Evolutionary conservation across 371 early-diverging fungal species (phyloP), one percentile per base, ranked within the genome.

Genomic region (Neoconidiobolus thromboides): DNA sequence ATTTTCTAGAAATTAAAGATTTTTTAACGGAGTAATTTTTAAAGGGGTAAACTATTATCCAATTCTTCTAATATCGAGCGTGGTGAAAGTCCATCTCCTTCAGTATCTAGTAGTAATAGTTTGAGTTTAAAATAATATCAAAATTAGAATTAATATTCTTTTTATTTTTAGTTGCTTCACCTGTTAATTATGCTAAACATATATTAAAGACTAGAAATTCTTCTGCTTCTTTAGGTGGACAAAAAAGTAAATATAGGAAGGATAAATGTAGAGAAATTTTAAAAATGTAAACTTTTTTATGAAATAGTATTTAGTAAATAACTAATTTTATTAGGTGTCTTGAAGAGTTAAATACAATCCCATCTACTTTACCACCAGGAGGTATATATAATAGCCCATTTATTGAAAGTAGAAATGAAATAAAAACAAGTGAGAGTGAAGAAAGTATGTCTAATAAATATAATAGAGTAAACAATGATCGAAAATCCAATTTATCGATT

Each of bases 191-290:
- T 26, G 26, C 26, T 26, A 26, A 26, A 26, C 26, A 26, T 26
- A 26, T 26, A 26, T 26, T 26, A 26, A 26, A 26, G 26, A 26
- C 26, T 26, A 26, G 26, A 26, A 26, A 26, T 26, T 26, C 26
- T 26, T 26, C 26, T 26, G 26, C 26, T 26, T 26, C 26, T 26
- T 26, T 26, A 26, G 26, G 26, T 26, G 26, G 26, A 26, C 60
- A 49, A 5, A 59, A 59, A 39, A 59, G 50, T 41, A 48, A 50
- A 41, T 14, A 15, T 26, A 26, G 48, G 15, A 59, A 59, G 50
- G 60, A 59, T 48, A 59, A 59, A 47, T 59, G 47, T 26, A 46
- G 39, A 14, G 50, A 59, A 59, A 37, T 59, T 48, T 15, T 59
- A n/a, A 59, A 59, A 3, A 7, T 48, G 60, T 59, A 49, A 26